Evolutionary conservation across 768 basidiomycete species (phyloP).

Genomic region (Boletus sensibilis): DNA sequence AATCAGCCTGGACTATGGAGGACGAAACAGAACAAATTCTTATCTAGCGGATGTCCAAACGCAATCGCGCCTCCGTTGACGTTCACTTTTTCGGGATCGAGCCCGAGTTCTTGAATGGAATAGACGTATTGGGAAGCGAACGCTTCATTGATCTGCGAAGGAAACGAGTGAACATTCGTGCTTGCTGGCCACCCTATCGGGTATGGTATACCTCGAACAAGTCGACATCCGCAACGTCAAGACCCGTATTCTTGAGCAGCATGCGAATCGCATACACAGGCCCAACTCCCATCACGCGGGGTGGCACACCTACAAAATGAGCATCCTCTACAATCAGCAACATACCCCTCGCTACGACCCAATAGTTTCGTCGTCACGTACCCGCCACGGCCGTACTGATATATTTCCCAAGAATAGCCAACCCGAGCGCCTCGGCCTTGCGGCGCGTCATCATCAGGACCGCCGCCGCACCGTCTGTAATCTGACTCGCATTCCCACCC

Average conservation of each 20-base stretch:
- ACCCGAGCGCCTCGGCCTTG: conserved; percentile 73
- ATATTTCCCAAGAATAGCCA: conserved; percentile 76
- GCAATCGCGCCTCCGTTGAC: conserved; percentile 92
- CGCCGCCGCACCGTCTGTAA: conserved; percentile 83
- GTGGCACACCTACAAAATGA: conserved; percentile 53
- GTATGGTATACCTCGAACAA: conserved; percentile 61
- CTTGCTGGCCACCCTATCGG: background rate
- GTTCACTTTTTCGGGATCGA: conserved; percentile 71
- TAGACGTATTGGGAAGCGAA: conserved; percentile 86
- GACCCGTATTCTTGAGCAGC: conserved; percentile 64
- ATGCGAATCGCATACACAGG: conserved; percentile 82
- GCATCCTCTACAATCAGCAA: background rate
- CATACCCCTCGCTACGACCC: background rate
- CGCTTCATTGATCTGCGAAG: conserved; percentile 79
- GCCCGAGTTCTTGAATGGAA: conserved; percentile 59
- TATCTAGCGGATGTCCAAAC: conserved; percentile 79
- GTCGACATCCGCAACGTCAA: conserved; percentile 70
- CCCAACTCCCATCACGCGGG: conserved; percentile 87
- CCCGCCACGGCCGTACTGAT: conserved; percentile 71
- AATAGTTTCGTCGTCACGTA: conserved; percentile 21
- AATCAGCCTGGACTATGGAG: conserved; percentile 5
- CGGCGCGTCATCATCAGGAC: conserved; percentile 76
- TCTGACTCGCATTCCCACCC: conserved; percentile 83
- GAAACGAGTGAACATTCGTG: background rate
- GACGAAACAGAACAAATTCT: conserved; percentile 33